These are phyloP conservation scores for Puccinia polysora DNA, from an alignment of 1,284 basidiomycete genomes.

Conservation along the genomic window DNA sequence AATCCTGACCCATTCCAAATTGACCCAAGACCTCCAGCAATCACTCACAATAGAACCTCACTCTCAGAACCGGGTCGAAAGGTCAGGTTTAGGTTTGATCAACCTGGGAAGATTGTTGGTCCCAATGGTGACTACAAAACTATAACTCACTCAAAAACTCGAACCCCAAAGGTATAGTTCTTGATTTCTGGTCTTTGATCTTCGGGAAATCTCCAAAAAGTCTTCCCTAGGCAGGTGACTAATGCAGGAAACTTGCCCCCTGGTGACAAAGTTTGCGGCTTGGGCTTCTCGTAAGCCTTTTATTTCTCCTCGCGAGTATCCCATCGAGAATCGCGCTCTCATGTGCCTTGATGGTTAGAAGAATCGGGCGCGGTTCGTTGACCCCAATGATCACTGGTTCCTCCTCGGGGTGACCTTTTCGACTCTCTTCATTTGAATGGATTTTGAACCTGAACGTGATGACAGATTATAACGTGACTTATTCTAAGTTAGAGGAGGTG, in stretches of 20 bases:
- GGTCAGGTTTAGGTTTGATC: constrained; percentile 61
- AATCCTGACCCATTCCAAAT: constrained; percentile 44
- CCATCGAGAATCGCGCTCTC: constrained; percentile 55
- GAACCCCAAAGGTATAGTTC: constrained; percentile 55
- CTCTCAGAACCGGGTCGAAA: constrained; percentile 58
- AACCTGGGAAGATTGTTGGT: constrained; percentile 59
- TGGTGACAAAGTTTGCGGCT: constrained; percentile 22
- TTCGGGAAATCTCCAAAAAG: constrained; percentile 61
- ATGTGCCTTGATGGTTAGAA: constrained; percentile 57
- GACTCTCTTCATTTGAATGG: constrained; percentile 54
- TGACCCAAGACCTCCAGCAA: constrained; percentile 54
- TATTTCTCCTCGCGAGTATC: constrained; percentile 60
- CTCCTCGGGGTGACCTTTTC: constrained; percentile 49
- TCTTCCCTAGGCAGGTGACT: constrained; percentile 57
- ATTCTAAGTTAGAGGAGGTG: constrained; percentile 55
- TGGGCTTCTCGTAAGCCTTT: constrained; percentile 33
- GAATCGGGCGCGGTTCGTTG: constrained; percentile 59
- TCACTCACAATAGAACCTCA: constrained; percentile 59
- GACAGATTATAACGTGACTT: constrained; percentile 31
- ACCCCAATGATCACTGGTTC: neutral
- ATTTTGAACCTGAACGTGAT: constrained; percentile 32
- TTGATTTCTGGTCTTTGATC: constrained; percentile 47
- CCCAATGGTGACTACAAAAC: constrained; percentile 61
- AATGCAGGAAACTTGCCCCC: neutral
- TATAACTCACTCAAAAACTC: constrained; percentile 54